Percentiles rank a stretch among this genome's conserved stretches.
Conservation (phyloP, 1,284 basidiomycete species). For the Sporisorium iseilematis-ciliati region DNA sequence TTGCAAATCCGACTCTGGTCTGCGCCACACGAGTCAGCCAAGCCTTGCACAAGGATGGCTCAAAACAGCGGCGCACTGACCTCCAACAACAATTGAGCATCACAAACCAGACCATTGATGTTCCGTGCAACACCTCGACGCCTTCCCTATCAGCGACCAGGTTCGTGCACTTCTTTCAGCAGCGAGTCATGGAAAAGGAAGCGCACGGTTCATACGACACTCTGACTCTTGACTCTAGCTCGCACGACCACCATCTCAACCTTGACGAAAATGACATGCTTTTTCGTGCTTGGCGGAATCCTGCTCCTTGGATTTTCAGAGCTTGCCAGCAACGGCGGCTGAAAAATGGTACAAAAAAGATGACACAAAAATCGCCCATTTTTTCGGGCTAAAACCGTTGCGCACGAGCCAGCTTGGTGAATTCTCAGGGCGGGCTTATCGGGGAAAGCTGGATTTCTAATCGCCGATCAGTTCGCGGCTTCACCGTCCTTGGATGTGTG, state of each 20-base stretch:
- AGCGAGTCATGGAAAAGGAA: neutral
- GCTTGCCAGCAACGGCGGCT: neutral
- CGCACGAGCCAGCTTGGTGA: conserved; percentile 9
- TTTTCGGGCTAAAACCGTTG: neutral
- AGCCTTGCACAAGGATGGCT: neutral
- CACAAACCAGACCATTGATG: neutral
- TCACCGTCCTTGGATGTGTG: no score
- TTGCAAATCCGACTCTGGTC: no score
- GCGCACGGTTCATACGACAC: conserved; percentile 7
- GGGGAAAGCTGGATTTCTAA: no score
- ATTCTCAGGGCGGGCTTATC: no score
- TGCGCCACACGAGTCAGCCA: conserved; percentile 1
- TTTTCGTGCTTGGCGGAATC: neutral
- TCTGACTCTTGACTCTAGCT: neutral
- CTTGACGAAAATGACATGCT: neutral
- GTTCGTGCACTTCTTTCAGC: no score
- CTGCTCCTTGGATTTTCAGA: neutral
- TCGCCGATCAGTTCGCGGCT: no score
- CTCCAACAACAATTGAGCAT: neutral
- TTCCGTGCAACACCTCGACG: no score
- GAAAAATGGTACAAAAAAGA: conserved; percentile 9
- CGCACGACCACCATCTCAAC: conserved; percentile 11
- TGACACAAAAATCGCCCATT: neutral
- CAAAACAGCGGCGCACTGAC: conserved; percentile 1
- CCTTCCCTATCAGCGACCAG: no score